Evolutionary conservation across 176 grass and related monocot genomes (phyloP), one percentile per base, ranked within the genome.

Genomic region (Metroxylon sagu): DNA sequence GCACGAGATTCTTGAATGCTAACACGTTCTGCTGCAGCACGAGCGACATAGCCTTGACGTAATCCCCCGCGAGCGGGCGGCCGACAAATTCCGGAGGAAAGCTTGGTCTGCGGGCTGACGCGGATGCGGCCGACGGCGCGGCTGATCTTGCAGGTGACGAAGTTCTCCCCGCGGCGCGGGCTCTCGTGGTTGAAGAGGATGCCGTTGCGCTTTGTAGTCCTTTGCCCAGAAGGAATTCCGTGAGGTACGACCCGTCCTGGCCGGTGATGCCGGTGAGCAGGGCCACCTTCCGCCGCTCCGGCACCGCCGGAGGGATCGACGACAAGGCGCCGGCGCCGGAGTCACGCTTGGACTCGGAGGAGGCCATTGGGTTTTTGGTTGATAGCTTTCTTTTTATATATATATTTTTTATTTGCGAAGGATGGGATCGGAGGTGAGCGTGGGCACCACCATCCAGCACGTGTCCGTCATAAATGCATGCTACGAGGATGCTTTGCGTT

Each of bases 111-210:
- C 21, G 92, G 87, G 0, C 87, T 87, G n/a, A 98, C 2, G 72
- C 78, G 84, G 73, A 98, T 98, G 60, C 87, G 87, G 25, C 87
- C 93, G 23, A 98, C 35, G 56, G 93, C 93, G 5, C 93, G 81
- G 54, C 87, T 98, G 76, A 98, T 98, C 87, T 98, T 98, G 72
- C 93, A 79, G 48, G 93, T 98, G 56, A 98, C 93, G 59, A 98
- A 98, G 87, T 98, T 98, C 87, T 98, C 87, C 1, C 93, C 93
- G 2, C 87, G 87, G 52, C 93, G 84, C 0, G 93, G 93, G 1
- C 84, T 92, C 87, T 98, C 93, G 49, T 98, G 87, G 78, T 98
- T 98, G 87, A 98, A 98, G 59, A 98, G 93, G 59, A 98, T 81
- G n/a, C 93, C 87, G 60, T 92, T 92, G 84, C 93, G 92, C 93